Base-by-base conservation (phyloP, 352 stramenopile species). In the Phytopythium boreale region DNA sequence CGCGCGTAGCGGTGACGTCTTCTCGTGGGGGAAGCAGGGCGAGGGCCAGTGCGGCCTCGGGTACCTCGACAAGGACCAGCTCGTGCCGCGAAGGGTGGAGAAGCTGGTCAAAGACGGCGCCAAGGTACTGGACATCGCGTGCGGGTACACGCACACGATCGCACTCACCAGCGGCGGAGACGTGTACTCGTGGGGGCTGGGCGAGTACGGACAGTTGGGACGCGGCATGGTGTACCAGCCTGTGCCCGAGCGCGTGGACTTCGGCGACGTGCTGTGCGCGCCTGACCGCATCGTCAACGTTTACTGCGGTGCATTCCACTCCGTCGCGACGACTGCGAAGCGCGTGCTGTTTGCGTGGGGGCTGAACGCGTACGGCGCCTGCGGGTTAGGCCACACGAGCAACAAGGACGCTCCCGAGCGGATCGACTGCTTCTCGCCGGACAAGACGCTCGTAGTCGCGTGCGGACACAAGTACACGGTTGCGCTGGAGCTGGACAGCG, bases 191-290 rank as follows among this genome's bases (percentile, higher is more conserved):
- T 97, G 89, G 90, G 92, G 92, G 39, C 68, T 92, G 6, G 92
- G 92, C 27, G 89, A 97, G 61, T 97, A 97, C 61, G 92, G 92
- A 0, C 80, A 96, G 41, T 82, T 97, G 19, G 92, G 92, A 7
- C 94, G 95, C 56, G 89, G 89, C 0, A 80, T 89, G 51, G 84
- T 95, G 8, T 95, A 95, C 64, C 84, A 95, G 53, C 86, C 86
- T 0, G 49, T 92, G 17, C 86, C 86, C 19, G 80, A 89, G 20
- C 67, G 73, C 34, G 76, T 95, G 14, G 82, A 92, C 39, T 66
- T 90, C 17, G 72, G 71, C 6, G 43, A 66, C 0, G 66, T 81
- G 26, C 59, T 91, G 8, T 81, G 79, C 57, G 26, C 73, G 4
- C 74, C 76, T 3, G 86, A 93, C 59, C 59, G 59, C 1, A 57